A percentile compares a stretch with the other conserved stretches of the same genome.
Conservation (phyloP, 1,284 basidiomycete species). For the Cryptococcus amylolentus region DNA sequence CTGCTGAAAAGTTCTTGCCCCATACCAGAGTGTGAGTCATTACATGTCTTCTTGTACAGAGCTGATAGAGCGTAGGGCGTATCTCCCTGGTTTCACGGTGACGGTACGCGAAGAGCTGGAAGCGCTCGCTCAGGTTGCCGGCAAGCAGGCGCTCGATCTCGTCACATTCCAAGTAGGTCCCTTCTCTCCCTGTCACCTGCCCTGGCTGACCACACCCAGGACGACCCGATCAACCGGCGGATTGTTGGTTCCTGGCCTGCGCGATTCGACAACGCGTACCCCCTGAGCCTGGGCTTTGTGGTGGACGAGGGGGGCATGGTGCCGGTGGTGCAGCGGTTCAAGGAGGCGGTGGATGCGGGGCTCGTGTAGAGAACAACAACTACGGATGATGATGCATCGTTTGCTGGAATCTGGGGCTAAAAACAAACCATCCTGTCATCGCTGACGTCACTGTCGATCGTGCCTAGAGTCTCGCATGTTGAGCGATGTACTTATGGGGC, state of each 20-base stretch:
- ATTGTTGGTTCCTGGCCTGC: conserved; percentile 49
- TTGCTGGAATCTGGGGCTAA: no score
- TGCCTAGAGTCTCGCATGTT: not conserved
- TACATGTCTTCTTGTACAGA: not conserved
- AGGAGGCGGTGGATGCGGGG: conserved; percentile 39
- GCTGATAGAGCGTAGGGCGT: conserved; percentile 17
- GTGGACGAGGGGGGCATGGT: conserved; percentile 47
- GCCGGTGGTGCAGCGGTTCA: conserved; percentile 45
- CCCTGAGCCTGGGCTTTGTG: conserved; percentile 42
- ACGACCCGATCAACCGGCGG: conserved; percentile 47
- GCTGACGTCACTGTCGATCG: not conserved
- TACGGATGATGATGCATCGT: no score
- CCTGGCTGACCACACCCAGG: conserved; percentile 14
- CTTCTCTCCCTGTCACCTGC: not conserved
- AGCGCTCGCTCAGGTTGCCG: conserved; percentile 42
- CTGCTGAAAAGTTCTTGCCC: conserved; percentile 51
- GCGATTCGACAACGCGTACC: conserved; percentile 45
- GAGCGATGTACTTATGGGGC: not conserved
- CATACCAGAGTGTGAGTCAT: conserved; percentile 53
- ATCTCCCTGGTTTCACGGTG: conserved; percentile 48
- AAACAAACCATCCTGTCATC: not conserved
- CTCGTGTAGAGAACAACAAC: conserved; percentile 14
- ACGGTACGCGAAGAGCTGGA: conserved; percentile 47
- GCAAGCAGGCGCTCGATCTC: conserved; percentile 42
- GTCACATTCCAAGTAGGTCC: conserved; percentile 40